Conservation (phyloP, 2,329 filamentous ascomycete genomes). For the Cladobotryum protrusum region DNA sequence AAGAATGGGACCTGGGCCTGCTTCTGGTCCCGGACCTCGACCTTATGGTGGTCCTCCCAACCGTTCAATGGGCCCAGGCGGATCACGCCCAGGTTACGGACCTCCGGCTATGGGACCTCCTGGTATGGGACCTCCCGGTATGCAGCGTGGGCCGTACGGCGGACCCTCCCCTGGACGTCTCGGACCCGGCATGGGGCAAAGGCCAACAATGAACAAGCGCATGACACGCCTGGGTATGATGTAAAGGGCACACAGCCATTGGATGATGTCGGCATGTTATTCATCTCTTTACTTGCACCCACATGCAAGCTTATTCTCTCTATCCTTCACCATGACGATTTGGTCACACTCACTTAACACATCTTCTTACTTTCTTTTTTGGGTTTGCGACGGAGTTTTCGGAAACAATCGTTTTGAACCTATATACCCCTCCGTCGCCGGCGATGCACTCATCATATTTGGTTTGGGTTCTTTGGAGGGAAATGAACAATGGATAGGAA, state of each 20-base stretch:
- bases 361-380: neutral
- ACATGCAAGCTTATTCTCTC: too few relatives aligned
- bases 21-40: slow-evolving; percentile 15
- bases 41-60: slow-evolving; percentile 3
- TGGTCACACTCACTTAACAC: too few relatives aligned
- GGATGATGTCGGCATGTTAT: too few relatives aligned
- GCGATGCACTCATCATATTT: neutral
- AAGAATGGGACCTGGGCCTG: slow-evolving; percentile 1
- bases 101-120: slow-evolving; percentile 5
- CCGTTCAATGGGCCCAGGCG: slow-evolving; percentile 18
- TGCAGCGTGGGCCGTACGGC: slow-evolving; percentile 12
- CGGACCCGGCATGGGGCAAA: slow-evolving; percentile 13
- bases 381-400: neutral
- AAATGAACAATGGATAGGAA: neutral
- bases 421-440: neutral
- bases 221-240: slow-evolving; percentile 57
- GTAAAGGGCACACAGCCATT: slow-evolving; percentile 21
- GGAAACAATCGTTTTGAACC: neutral
- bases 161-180: slow-evolving; percentile 11
- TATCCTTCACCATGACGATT: too few relatives aligned
- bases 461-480: neutral
- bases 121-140: neutral
- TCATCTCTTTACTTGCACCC: too few relatives aligned
- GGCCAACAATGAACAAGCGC: slow-evolving; percentile 53
- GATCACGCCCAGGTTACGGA: slow-evolving; percentile 12